Evolutionary conservation across 106 monocot genomes (phyloP).

Genomic region (Allium fistulosum): DNA sequence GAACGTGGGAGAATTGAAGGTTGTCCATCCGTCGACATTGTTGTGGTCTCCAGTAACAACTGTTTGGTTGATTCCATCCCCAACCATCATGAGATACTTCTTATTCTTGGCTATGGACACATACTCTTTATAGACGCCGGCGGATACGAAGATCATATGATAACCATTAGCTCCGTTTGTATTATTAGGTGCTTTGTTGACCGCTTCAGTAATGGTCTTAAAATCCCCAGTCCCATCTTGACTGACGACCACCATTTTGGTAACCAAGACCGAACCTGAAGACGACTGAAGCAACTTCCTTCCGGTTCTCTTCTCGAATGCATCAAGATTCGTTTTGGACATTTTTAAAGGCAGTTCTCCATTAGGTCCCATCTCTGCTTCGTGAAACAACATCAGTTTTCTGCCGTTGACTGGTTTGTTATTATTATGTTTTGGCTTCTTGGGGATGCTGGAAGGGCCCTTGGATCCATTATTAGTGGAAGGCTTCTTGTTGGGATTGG

Average conservation of each 20-base stretch:
- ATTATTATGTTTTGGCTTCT: too few relatives aligned
- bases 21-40: conserved; percentile 9
- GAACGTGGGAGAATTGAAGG: conserved; percentile 47
- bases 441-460: conserved; percentile 4
- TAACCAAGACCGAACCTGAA: conserved; percentile 11
- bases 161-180: too few relatives aligned
- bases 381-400: conserved; percentile 32
- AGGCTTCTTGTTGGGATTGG: too few relatives aligned
- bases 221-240: conserved; percentile 39
- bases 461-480: too few relatives aligned
- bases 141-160: too few relatives aligned
- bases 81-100: conserved; percentile 36
- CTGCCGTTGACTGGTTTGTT: conserved; percentile 4
- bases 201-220: conserved; percentile 33
- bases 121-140: too few relatives aligned
- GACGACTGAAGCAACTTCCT: conserved; percentile 26
- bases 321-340: background rate
- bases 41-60: conserved; percentile 42
- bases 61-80: conserved; percentile 52
- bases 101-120: too few relatives aligned
- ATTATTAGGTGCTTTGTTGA: conserved; percentile 25
- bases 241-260: conserved; percentile 33
- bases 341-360: conserved; percentile 23
- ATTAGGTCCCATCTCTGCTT: background rate
- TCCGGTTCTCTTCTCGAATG: conserved; percentile 38